A percentile compares a stretch with the other conserved stretches of the same genome.
Conservation (phyloP, 75 land plant genomes). For the Cunninghamia lanceolata region DNA sequence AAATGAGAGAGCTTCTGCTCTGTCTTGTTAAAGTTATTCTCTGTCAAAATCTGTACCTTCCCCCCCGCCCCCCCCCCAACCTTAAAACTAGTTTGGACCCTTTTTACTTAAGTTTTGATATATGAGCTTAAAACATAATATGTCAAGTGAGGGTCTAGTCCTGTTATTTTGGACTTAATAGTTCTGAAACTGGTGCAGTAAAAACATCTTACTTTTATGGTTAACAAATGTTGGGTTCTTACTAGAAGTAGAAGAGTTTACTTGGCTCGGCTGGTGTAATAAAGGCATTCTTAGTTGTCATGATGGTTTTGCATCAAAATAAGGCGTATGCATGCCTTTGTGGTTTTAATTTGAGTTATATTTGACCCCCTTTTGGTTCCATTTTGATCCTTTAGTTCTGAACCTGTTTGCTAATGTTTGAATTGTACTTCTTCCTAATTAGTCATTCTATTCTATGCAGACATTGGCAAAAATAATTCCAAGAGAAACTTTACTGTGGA, state of each 20-base stretch:
- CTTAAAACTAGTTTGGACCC: too few relatives aligned
- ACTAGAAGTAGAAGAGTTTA: too few relatives aligned
- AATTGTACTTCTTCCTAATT: background rate
- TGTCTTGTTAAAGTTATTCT: background rate
- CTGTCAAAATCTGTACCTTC: background rate
- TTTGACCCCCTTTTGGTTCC: background rate
- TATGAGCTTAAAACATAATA: too few relatives aligned
- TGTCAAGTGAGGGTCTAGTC: too few relatives aligned
- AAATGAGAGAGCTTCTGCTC: background rate
- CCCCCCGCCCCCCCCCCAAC: too few relatives aligned
- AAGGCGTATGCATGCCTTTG: background rate
- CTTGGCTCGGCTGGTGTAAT: too few relatives aligned
- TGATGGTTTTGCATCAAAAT: background rate
- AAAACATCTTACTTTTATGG: too few relatives aligned
- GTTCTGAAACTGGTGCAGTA: too few relatives aligned
- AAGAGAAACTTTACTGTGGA: conserved; percentile 49
- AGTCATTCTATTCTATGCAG: conserved; percentile 22
- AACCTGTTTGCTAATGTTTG: background rate
- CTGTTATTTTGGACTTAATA: too few relatives aligned
- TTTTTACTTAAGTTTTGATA: too few relatives aligned
- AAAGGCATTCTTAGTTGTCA: too few relatives aligned
- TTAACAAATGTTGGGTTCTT: too few relatives aligned
- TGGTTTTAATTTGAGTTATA: background rate
- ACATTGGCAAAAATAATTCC: conserved; percentile 38
- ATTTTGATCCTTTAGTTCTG: background rate